A percentile compares a stretch with the other conserved stretches of the same genome.
Conservation (phyloP, 257 asterid species). For the Solanum medicagineum region DNA sequence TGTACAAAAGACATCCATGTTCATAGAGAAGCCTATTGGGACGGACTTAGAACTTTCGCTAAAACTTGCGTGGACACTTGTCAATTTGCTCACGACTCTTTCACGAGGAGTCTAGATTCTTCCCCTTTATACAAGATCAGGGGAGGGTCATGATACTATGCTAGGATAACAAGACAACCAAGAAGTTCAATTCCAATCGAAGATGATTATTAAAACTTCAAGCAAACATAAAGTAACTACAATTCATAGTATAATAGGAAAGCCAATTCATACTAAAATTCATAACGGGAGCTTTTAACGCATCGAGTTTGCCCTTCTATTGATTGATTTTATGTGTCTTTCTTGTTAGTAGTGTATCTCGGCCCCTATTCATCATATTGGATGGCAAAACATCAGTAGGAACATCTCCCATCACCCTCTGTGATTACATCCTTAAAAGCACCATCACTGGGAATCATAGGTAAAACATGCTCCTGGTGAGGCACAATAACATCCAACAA, state of each 20-base stretch:
- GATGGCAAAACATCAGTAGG: conserved; percentile 8
- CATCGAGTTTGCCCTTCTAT: too few relatives aligned
- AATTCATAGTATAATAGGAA: neutral
- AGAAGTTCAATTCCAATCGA: neutral
- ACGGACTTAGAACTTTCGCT: too few relatives aligned
- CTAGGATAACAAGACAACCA: too few relatives aligned
- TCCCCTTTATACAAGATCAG: too few relatives aligned
- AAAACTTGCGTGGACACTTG: too few relatives aligned
- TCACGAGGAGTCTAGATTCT: too few relatives aligned
- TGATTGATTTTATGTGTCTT: neutral
- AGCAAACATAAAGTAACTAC: neutral
- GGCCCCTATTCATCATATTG: neutral
- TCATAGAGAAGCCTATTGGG: too few relatives aligned
- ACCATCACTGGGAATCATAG: conserved; percentile 82
- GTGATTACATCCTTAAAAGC: conserved; percentile 69
- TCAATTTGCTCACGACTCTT: too few relatives aligned
- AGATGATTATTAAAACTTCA: neutral
- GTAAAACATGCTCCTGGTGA: conserved; percentile 80
- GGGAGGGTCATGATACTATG: too few relatives aligned
- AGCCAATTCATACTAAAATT: neutral
- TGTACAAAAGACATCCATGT: too few relatives aligned
- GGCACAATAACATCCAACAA: conserved; percentile 71
- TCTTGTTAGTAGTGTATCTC: neutral
- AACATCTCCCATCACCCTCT: conserved; percentile 63
- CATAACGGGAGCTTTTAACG: too few relatives aligned